Conservation (phyloP, 2,329 filamentous ascomycete genomes). For the Dothideomycetidae sp. region DNA sequence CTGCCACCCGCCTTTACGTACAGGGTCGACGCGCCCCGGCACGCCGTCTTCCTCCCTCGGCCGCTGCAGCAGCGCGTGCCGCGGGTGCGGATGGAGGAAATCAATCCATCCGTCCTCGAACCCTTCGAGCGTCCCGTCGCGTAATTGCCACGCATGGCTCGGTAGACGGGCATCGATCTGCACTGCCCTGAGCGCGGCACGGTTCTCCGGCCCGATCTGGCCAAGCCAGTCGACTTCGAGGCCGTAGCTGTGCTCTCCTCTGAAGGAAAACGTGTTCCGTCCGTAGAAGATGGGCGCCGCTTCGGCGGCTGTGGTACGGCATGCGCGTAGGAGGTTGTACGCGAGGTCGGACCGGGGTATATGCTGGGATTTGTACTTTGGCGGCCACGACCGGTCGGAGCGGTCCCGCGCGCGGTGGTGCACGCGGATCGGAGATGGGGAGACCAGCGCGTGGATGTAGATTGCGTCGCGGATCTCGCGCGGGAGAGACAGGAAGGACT, state of each 20-base stretch:
- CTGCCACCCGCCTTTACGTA: conserved; percentile 1
- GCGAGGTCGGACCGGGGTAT: not conserved
- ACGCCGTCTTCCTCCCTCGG: not conserved
- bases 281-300: conserved; percentile 6
- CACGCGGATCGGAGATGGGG: conserved; percentile 1
- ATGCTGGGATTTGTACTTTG: not conserved
- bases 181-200: not conserved
- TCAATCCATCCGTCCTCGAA: not conserved
- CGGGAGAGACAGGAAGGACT: not conserved
- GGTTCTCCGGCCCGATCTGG: conserved; percentile 6
- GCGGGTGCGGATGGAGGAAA: not conserved
- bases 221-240: conserved; percentile 3
- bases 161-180: conserved; percentile 4
- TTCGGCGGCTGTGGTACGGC: conserved; percentile 1
- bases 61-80: conserved; percentile 3
- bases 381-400: not conserved
- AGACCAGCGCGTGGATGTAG: conserved; percentile 2
- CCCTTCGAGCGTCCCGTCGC: conserved; percentile 3
- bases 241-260: conserved; percentile 2
- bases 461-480: conserved; percentile 4
- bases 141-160: not conserved
- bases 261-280: conserved; percentile 6
- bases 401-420: not conserved
- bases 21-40: not conserved
- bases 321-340: conserved; percentile 2